Conservation (phyloP, 2,329 filamentous ascomycete species). For the Apiospora koreana region DNA sequence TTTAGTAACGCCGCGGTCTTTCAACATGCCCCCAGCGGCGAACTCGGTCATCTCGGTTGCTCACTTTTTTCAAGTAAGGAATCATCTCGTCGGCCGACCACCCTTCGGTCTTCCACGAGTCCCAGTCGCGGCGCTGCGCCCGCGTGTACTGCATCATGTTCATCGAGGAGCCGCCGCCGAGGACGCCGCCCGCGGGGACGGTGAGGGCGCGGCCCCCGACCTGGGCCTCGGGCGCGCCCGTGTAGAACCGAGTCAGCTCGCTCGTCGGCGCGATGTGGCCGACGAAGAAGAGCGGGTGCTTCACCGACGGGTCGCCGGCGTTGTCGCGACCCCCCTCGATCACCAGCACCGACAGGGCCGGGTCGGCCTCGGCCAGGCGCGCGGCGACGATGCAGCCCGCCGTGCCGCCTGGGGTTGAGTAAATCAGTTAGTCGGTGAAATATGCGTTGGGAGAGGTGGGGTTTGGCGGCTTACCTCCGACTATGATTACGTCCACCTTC, state of each 20-base stretch:
- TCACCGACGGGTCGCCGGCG: conserved; percentile 14
- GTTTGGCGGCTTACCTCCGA: conserved; percentile 23
- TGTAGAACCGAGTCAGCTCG: conserved; percentile 49
- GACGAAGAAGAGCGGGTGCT: conserved; percentile 51
- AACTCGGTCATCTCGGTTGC: too few species aligned
- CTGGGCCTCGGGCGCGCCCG: conserved; percentile 31
- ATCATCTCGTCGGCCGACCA: conserved; percentile 39
- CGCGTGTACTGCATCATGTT: conserved; percentile 48
- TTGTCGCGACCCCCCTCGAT: conserved; percentile 16
- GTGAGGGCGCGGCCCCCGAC: conserved; percentile 46
- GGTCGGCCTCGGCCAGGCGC: conserved; percentile 10
- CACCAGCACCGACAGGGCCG: conserved; percentile 9
- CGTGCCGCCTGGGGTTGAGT: conserved; percentile 6
- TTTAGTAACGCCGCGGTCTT: too few species aligned
- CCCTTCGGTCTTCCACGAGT: conserved; percentile 30
- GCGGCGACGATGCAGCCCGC: conserved; percentile 15
- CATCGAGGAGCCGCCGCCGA: conserved; percentile 56
- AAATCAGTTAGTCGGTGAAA: background rate
- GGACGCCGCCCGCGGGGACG: conserved; percentile 42
- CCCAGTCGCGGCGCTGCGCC: conserved; percentile 35
- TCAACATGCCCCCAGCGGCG: too few species aligned
- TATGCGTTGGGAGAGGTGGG: background rate
- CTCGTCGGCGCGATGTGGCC: conserved; percentile 47
- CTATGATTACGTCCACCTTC: conserved; percentile 32
- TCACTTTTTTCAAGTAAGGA: conserved; percentile 52